Base-by-base conservation (phyloP, 2,329 filamentous ascomycete species). In the Chaetomium sp. region DNA sequence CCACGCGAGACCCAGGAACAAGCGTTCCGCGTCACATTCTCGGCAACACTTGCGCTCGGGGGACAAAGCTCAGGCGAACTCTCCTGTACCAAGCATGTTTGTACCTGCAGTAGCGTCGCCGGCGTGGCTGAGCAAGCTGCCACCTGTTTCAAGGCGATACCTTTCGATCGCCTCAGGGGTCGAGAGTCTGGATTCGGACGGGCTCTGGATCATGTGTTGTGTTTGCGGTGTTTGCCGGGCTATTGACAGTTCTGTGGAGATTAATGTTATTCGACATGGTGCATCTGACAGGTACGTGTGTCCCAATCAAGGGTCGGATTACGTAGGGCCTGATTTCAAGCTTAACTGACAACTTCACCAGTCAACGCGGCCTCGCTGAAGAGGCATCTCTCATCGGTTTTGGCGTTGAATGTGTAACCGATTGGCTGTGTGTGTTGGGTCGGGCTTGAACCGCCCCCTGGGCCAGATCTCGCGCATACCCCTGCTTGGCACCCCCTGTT, bases 31-130 rank as follows among this genome's bases (percentile, higher is more conserved):
- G 31, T 33, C 21, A 45, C 60, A 25, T 16, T 64, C 57, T 53
- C 63, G 25, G 23, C 19, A 47, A n/a, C 53, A 35, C 50, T 47
- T 27, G 33, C 49, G 47, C 19, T 35, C 56, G 56, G 31, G 27
- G 21, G 31, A 55, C 60, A 59, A 27, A 19, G 62, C 56, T 35
- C 50, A 47, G 50, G 47, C 49, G 56, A 50, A 23, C 21, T n/a
- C 47, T 63, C 54, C 61, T 42, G 70, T 71, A 67, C 70, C 70
- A n/a, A n/a, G n/a, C n/a, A 6, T 29, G 27, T 6, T 29, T 29
- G 27, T 71, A 67, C 70, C 70, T 71, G 70, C 70, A 70, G 67
- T 72, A 72, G 70, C 67, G 66, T 63, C 56, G 51, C 49, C 59
- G 54, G 31, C 25, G 70, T 70, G 70, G 69, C 70, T 70, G 69